Conservation (phyloP, 2,329 filamentous ascomycete genomes). For the Cladophialophora chaetospira region DNA sequence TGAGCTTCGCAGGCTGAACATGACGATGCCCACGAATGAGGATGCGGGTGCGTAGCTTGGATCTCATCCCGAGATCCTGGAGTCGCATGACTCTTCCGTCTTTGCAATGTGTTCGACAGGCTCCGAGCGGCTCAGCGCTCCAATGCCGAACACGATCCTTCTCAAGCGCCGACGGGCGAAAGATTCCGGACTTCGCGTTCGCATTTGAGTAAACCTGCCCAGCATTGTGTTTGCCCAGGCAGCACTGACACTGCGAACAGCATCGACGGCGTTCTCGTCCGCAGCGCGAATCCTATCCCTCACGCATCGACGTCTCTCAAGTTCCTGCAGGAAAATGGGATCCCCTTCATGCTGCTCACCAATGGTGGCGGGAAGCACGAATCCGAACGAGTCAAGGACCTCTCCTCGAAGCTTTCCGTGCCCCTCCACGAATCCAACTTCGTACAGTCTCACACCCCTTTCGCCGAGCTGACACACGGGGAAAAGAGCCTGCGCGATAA, state of each 20-base stretch:
- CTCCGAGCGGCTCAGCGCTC: not conserved
- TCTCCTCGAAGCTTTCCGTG: constrained; percentile 67
- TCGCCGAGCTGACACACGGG: constrained; percentile 68
- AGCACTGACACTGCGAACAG: constrained; percentile 42
- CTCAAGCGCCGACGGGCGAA: constrained; percentile 6
- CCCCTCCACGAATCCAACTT: constrained; percentile 68
- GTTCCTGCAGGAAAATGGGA: constrained; percentile 70
- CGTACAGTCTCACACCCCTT: constrained; percentile 89
- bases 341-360: constrained; percentile 92
- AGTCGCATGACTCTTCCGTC: constrained; percentile 2
- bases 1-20: not conserved
- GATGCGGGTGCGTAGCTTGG: constrained; percentile 20
- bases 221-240: not conserved
- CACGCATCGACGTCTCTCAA: constrained; percentile 73
- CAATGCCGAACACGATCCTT: constrained; percentile 3
- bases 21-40: constrained; percentile 14
- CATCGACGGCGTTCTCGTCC: constrained; percentile 94
- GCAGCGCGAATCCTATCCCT: constrained; percentile 75
- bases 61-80: constrained; percentile 16
- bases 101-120: not conserved
- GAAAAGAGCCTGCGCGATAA: constrained; percentile 58
- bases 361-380: constrained; percentile 92
- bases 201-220: constrained; percentile 30
- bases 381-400: constrained; percentile 68
- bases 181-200: constrained; percentile 32